Conservation (phyloP, 2,329 filamentous ascomycete species). For the Myriosclerotinia curreyana region DNA sequence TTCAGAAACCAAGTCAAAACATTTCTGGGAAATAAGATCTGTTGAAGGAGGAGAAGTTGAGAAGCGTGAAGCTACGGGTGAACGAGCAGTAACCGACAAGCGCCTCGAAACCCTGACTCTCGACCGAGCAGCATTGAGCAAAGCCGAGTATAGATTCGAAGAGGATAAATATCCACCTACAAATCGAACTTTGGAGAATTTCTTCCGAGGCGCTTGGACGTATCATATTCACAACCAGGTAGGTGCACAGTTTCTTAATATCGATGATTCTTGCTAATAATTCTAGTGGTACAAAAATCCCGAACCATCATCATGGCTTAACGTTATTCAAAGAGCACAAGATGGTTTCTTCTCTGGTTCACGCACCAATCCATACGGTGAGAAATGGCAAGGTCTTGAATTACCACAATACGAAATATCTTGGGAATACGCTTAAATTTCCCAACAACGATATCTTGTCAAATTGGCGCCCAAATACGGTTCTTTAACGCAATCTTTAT, state of each 20-base stretch:
- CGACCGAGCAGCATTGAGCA: slow-evolving; percentile 36
- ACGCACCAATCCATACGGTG: slow-evolving; percentile 51
- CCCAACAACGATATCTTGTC: background rate
- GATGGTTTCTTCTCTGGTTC: slow-evolving; percentile 52
- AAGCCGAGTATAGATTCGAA: slow-evolving; percentile 46
- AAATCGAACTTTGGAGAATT: slow-evolving; percentile 54
- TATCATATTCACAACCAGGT: slow-evolving; percentile 59
- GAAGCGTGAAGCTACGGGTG: slow-evolving; percentile 26
- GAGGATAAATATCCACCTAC: slow-evolving; percentile 54
- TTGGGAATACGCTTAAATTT: slow-evolving; percentile 38
- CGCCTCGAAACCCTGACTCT: slow-evolving; percentile 22
- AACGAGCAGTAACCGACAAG: slow-evolving; percentile 17
- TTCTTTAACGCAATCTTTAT: background rate
- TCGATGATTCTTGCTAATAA: slow-evolving; percentile 12
- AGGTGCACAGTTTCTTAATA: slow-evolving; percentile 28
- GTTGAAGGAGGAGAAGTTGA: slow-evolving; percentile 24
- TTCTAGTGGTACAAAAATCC: slow-evolving; percentile 54
- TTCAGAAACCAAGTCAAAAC: slow-evolving; percentile 30
- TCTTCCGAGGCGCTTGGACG: slow-evolving; percentile 55
- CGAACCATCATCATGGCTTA: slow-evolving; percentile 54
- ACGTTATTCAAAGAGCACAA: slow-evolving; percentile 51
- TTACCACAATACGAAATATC: slow-evolving; percentile 50
- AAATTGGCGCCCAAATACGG: background rate
- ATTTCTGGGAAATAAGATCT: slow-evolving; percentile 33
- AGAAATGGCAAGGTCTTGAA: slow-evolving; percentile 50